Base-by-base conservation (phyloP, 257 asterid genomes). In the Fraxinus quadrangulata region DNA sequence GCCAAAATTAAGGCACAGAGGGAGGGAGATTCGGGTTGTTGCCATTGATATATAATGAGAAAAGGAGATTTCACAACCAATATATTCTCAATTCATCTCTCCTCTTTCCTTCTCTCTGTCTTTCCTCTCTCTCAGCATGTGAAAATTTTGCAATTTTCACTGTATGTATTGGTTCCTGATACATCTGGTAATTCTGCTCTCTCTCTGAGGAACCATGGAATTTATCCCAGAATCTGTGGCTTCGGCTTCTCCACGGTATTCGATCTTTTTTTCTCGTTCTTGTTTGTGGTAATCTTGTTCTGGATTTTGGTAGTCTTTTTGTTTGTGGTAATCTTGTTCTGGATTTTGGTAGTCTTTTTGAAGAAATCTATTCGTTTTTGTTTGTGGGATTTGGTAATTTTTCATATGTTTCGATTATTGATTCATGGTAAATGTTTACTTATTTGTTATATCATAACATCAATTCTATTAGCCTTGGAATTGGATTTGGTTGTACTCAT, bases 151-250 rank as follows among this genome's bases (percentile, higher is more conserved):
- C 82, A 83, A 79, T 78, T 69, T 74, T 8, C 63, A 42, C 19
- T 28, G 13, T 76, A 26, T 11, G 70, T 49, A 34, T 73, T 83
- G 88, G 89, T 85, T 86, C 90, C 88, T 78, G 85, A 77, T 89
- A 77, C 84, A 83, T 76, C 72, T 74, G 74, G 47, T 42, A 14
- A 45, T 70, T 82, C 37, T 74, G 82, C 80, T 79, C 86, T 72
- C 86, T 83, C 83, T 21, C 14, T 75, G 26, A 80, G 91, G 92
- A 90, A 89, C 91, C 89, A 90, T 92, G 96, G 90, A 85, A 77
- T 77, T 74, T 72, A 77, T 51, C 73, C 76, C 34, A 72, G 89
- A 85, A 70, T 70, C 88, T 79, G 78, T 81, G 36, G 36, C 36
- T 63, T 24, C 17, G 72, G 30, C 83, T 78, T 77, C 90, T 79